Conservation (phyloP, 148 eudicot species). For the Diospyros kaki region DNA sequence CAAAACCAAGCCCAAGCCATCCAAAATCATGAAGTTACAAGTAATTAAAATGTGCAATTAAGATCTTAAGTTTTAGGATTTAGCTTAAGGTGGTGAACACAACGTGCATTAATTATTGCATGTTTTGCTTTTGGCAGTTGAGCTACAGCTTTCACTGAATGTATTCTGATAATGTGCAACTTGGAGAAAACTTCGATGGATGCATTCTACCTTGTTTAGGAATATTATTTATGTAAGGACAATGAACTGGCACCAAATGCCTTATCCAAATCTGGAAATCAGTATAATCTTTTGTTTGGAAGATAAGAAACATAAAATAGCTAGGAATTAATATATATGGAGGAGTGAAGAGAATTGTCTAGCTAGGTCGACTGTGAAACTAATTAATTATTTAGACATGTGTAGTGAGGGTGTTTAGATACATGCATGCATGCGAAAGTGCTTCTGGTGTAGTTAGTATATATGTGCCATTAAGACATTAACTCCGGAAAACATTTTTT, state of each 20-base stretch:
- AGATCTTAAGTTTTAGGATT: not conserved
- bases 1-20: not conserved
- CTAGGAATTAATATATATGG: too few relatives aligned
- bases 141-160: constrained; percentile 16
- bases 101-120: not conserved
- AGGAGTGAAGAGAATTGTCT: too few relatives aligned
- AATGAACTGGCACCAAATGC: constrained; percentile 29
- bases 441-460: too few relatives aligned
- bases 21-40: constrained; percentile 2
- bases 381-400: too few relatives aligned
- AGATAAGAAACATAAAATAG: too few relatives aligned
- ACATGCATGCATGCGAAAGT: too few relatives aligned
- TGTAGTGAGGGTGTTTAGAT: too few relatives aligned
- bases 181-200: not conserved
- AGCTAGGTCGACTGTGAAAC: too few relatives aligned
- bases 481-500: too few relatives aligned
- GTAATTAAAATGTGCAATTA: not conserved
- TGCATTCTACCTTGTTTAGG: not conserved
- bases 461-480: too few relatives aligned
- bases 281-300: too few relatives aligned
- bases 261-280: not conserved
- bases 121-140: constrained; percentile 12
- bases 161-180: not conserved
- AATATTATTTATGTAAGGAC: constrained; percentile 4
- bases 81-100: not conserved